Base-by-base conservation (phyloP, 169 alveolate genomes). In the Blepharisma undulans region DNA sequence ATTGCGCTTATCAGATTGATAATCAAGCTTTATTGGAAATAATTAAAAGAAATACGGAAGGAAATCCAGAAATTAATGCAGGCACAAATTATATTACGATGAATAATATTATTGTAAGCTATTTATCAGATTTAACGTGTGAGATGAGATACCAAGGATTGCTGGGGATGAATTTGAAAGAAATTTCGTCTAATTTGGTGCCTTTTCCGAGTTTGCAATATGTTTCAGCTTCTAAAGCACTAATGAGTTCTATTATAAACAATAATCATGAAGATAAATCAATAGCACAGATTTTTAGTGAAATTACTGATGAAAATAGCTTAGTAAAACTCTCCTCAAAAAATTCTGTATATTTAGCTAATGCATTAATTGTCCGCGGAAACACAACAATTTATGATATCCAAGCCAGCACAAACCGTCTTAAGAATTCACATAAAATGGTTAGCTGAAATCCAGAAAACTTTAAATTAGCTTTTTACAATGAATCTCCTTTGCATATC, bases 131-230 rank as follows among this genome's bases (percentile, higher is more conserved):
- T 90, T 91, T 98, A 85, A 98, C 99, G 25, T 95, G 99, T 85
- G 98, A 99, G 5, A 98, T 98, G 99, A 87, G 99, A 90, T 98
- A 98, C 92, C 99, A 98, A 92, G 99, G 99, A 8, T 96, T 98
- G 34, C 91, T 98, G 78, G 98, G 98, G 93, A 98, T 98, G 74
- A 99, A 98, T 92, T 91, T 98, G 88, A 98, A 98, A 93, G 99
- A 98, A 95, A 98, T 98, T 90, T 97, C 99, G 3, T 98, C 98
- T 98, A 98, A 98, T 91, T 92, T 98, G 90, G 99, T 98, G 32
- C 99, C 99, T 5, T 98, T 95, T 94, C 99, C 99, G 61, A 95
- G 96, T 77, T 92, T 97, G 90, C 98, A 97, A 90, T 98, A 98
- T 94, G 92, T 98, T 66, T 84, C 97, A n/a, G 96, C 99, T 7